Conservation (phyloP, 768 basidiomycete genomes). For the Pisolithus orientalis region DNA sequence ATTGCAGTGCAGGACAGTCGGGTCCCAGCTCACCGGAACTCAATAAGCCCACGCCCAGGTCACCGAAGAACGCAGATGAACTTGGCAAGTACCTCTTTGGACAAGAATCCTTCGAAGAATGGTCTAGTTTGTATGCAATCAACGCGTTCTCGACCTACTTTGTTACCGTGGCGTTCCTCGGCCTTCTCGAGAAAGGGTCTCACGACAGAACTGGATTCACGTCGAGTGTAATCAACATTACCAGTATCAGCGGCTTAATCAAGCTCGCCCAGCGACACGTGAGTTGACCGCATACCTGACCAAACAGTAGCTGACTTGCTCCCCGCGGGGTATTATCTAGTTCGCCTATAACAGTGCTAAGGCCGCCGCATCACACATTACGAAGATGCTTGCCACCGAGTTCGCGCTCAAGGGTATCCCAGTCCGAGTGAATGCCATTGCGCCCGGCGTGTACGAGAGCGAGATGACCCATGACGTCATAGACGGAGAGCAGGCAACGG, state of each 20-base stretch:
- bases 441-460: constrained; percentile 71
- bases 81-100: constrained; percentile 66
- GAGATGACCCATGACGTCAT: constrained; percentile 65
- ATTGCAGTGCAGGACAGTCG: constrained; percentile 63
- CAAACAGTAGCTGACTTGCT: not conserved
- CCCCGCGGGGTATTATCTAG: constrained; percentile 29
- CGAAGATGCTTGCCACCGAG: constrained; percentile 71
- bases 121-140: constrained; percentile 56
- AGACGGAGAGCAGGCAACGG: constrained; percentile 36
- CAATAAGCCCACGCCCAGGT: constrained; percentile 46
- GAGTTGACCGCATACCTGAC: constrained; percentile 20
- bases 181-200: constrained; percentile 66
- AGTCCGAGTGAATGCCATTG: constrained; percentile 68
- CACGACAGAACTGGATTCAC: constrained; percentile 51
- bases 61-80: constrained; percentile 57
- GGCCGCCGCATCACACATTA: constrained; percentile 72
- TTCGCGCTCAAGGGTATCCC: constrained; percentile 61
- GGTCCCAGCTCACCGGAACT: constrained; percentile 62
- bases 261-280: constrained; percentile 76
- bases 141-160: constrained; percentile 79
- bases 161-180: constrained; percentile 69
- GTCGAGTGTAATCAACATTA: constrained; percentile 69
- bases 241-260: constrained; percentile 66
- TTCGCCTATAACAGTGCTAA: constrained; percentile 81
- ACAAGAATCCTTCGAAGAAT: constrained; percentile 55